Evolutionary conservation across 768 basidiomycete genomes (phyloP).

Genomic region (Mycena maculata): DNA sequence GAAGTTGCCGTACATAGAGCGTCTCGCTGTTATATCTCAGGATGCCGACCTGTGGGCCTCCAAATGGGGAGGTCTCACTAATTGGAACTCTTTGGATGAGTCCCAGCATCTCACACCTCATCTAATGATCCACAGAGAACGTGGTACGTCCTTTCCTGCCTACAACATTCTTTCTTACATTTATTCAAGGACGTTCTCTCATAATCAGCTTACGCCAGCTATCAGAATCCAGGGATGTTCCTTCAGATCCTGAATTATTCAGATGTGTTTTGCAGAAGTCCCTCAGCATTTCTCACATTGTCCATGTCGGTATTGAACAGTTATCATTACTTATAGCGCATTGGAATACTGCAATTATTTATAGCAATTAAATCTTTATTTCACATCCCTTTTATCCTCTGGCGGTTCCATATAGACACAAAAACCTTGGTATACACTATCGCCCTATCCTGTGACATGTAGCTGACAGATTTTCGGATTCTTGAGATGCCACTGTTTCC

Average conservation of each 20-base stretch:
- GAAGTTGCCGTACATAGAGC: background rate
- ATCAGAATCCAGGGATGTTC: background rate
- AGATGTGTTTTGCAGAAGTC: background rate
- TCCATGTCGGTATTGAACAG: background rate
- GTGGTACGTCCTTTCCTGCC: too few relatives aligned
- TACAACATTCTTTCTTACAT: too few relatives aligned
- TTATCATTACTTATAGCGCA: background rate
- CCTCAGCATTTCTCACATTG: background rate
- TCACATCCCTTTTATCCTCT: too few relatives aligned
- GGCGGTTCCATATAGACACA: too few relatives aligned
- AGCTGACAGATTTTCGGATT: slow-evolving; percentile 45
- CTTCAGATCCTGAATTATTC: background rate
- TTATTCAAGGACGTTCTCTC: background rate
- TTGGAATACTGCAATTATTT: too few relatives aligned
- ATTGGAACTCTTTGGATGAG: background rate
- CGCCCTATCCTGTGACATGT: background rate
- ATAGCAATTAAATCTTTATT: too few relatives aligned
- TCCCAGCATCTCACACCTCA: background rate
- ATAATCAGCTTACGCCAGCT: background rate
- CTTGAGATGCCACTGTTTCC: slow-evolving; percentile 42
- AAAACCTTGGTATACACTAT: too few relatives aligned
- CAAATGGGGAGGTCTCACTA: background rate
- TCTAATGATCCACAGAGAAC: background rate
- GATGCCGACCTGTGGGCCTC: background rate
- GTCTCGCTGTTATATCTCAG: background rate